Evolutionary conservation across 2,329 filamentous ascomycete genomes (phyloP), one percentile per base, ranked within the genome.

Genomic region (Fusarium miscanthi): DNA sequence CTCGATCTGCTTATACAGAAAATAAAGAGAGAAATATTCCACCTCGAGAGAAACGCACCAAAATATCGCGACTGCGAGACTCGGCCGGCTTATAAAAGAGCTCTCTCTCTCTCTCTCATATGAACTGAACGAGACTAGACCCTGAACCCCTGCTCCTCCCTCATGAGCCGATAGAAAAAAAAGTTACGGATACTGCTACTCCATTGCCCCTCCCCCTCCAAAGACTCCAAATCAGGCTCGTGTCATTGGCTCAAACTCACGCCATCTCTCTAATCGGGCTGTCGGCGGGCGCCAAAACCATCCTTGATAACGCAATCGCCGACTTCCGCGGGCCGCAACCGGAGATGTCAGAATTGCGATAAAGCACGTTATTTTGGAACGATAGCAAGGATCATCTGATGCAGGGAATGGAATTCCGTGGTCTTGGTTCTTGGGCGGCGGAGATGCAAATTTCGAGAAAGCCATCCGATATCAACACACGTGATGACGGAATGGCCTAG

Each of bases 241-340:
- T 63, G 52, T 70, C 74, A 76, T 72, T 75, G 74, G 75, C 69
- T 64, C 58, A 63, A 77, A 74, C 73, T 82, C 80, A 81, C 80
- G 80, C 80, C 79, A 82, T 82, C 69, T 67, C 35, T 31, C 37
- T 52, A 69, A 74, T 77, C 77, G 78, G 77, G 64, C 65, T 70
- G 75, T 78, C 76, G 76, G 75, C 64, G 45, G 65, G 41, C 63
- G 62, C 56, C 52, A 52, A 51, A 48, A 23, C 41, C 16, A 49
- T 46, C 48, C 23, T 51, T 48, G 56, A 70, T 72, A 74, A 64
- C 70, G 66, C 71, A 63, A 72, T 66, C 69, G 43, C 76, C 76
- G 76, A 78, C 74, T 78, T 78, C 76, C 76, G 76, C 74, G 72
- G 76, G 52, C 73, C 76, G 76, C 60, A 71, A 78, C 63, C 75